Percentiles rank a stretch among this genome's conserved stretches.
Evolutionary conservation across 345 rosid genomes (phyloP).

Genomic region (Arabidopsis arenosa): DNA sequence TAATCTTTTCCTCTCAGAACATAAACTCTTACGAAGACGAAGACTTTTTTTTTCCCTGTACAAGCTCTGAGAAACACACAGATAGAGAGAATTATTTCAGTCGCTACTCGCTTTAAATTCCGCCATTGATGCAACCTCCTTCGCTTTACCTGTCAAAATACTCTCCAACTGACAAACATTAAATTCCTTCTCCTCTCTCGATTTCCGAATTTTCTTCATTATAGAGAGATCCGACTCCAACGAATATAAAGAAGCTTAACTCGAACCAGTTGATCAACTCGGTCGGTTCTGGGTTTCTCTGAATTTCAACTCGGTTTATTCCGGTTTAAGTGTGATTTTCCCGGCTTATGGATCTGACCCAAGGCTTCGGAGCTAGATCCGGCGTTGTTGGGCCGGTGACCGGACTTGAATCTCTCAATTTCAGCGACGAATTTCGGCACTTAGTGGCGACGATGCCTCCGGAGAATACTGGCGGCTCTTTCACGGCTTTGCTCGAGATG

Average conservation of each 20-base stretch:
- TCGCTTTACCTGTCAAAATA: background rate
- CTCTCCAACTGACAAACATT: background rate
- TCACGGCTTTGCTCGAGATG: conserved; percentile 73
- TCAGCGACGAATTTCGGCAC: conserved; percentile 56
- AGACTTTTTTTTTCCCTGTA: background rate
- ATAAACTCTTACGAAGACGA: conserved; percentile 14
- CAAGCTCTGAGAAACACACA: background rate
- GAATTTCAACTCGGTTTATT: conserved; percentile 27
- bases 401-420: conserved; percentile 52
- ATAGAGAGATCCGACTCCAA: background rate
- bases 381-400: conserved; percentile 22
- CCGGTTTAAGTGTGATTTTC: conserved; percentile 45
- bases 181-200: conserved; percentile 1
- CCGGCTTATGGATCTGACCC: conserved; percentile 50
- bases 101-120: background rate
- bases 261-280: conserved; percentile 24
- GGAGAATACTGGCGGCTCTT: conserved; percentile 55
- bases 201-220: background rate
- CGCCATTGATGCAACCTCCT: conserved; percentile 33
- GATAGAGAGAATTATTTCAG: background rate
- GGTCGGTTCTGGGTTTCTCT: conserved; percentile 15
- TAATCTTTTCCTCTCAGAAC: conserved; percentile 21
- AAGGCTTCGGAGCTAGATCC: conserved; percentile 55
- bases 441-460: conserved; percentile 51
- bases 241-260: conserved; percentile 2